phyloP scores from a whole-genome alignment of 208 protist species.

The Trypanosoma congolense region DNA sequence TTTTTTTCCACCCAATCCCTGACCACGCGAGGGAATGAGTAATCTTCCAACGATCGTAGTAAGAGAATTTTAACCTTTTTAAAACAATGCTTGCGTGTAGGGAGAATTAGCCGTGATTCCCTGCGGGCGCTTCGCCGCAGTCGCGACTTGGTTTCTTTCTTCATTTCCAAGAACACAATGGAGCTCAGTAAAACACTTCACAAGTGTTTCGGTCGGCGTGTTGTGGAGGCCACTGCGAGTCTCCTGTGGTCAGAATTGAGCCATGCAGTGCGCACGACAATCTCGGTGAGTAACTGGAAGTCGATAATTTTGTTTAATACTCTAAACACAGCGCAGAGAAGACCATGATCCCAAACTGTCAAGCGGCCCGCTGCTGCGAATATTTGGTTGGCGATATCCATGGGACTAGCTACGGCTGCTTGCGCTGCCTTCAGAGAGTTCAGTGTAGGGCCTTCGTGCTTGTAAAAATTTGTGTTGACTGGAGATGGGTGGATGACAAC shows the following conservation, averaged over 20 bases:
- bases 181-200: slow-evolving; percentile 4
- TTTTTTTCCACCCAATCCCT: too few species aligned
- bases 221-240: slow-evolving; percentile 45
- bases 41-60: too few species aligned
- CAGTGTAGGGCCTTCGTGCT: slow-evolving; percentile 72
- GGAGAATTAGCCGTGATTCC: too few species aligned
- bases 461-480: slow-evolving; percentile 89
- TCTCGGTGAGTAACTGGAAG: slow-evolving; percentile 78
- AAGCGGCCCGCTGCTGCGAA: slow-evolving; percentile 79
- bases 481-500: slow-evolving; percentile 85
- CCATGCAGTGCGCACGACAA: slow-evolving; percentile 70
- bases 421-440: slow-evolving; percentile 68
- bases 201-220: slow-evolving; percentile 21
- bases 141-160: background rate
- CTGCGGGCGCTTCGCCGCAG: too few species aligned
- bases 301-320: slow-evolving; percentile 79
- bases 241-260: slow-evolving; percentile 69
- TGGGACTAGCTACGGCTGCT: slow-evolving; percentile 61
- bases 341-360: slow-evolving; percentile 83
- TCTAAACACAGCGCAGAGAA: slow-evolving; percentile 60
- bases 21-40: too few species aligned
- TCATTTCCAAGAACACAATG: background rate
- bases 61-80: too few species aligned
- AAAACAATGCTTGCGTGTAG: too few species aligned
- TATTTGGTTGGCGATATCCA: slow-evolving; percentile 78